Conservation (phyloP, 345 rosid genomes). For the Carallia pectinifolia region DNA sequence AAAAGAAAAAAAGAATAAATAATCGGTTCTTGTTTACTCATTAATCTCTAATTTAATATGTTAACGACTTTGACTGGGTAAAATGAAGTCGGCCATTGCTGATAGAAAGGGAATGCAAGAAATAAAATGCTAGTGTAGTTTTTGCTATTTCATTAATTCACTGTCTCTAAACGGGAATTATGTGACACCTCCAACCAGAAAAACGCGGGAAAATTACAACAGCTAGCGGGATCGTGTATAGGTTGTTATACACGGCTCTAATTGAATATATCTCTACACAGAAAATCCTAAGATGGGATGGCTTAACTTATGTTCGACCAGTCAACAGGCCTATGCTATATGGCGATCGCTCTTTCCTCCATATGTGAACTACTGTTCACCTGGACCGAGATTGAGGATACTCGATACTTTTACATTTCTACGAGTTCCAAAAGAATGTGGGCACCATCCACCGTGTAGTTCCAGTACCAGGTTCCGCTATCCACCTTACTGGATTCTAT, state of each 20-base stretch:
- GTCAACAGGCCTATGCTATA: neutral
- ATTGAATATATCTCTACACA: neutral
- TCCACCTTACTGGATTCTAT: conserved; percentile 48
- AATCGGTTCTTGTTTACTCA: no score
- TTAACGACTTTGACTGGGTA: no score
- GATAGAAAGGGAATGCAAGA: neutral
- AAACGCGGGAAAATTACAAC: neutral
- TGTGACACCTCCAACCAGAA: neutral
- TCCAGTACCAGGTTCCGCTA: conserved; percentile 91
- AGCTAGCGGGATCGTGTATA: neutral
- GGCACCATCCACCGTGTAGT: conserved; percentile 52
- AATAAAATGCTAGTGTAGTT: no score
- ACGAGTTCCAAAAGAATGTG: conserved; percentile 61
- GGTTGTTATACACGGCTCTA: conserved; percentile 18
- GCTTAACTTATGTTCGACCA: conserved; percentile 67
- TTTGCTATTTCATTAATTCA: conserved; percentile 6
- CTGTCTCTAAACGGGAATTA: conserved; percentile 2
- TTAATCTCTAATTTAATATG: no score
- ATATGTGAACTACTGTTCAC: conserved; percentile 59
- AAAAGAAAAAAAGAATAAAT: no score
- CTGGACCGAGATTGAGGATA: conserved; percentile 2
- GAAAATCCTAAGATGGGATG: conserved; percentile 18
- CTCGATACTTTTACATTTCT: conserved; percentile 31
- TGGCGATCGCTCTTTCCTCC: conserved; percentile 9
- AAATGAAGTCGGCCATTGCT: neutral